These are phyloP conservation scores for Globisporangium lucens DNA, from an alignment of 352 stramenopile species.

Conservation along the genomic window DNA sequence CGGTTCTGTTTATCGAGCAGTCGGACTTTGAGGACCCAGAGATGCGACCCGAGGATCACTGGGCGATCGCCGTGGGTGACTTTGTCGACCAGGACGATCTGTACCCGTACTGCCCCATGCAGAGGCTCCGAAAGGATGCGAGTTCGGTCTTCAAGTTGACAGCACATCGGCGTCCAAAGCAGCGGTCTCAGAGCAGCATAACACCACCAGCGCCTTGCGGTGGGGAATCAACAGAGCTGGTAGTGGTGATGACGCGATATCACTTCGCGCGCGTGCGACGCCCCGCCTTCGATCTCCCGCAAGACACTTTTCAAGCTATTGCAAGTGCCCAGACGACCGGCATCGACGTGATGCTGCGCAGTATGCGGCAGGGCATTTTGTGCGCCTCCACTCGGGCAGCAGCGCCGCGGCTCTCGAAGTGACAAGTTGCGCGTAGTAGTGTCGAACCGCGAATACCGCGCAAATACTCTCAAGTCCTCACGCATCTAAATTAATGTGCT, in stretches of 20 bases:
- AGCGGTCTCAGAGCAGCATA: not conserved
- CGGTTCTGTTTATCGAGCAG: conserved; percentile 15
- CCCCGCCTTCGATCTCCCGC: conserved; percentile 4
- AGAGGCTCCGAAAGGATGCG: conserved; percentile 25
- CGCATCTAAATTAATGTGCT: too few relatives aligned
- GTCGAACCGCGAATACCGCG: too few relatives aligned
- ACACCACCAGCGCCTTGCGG: too few relatives aligned
- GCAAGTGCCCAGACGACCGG: not conserved
- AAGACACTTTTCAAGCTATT: not conserved
- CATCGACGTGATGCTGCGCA: conserved; percentile 10
- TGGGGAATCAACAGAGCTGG: not conserved
- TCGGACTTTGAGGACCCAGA: not conserved
- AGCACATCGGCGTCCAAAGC: not conserved
- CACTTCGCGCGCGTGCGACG: not conserved
- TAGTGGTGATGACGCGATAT: conserved; percentile 13
- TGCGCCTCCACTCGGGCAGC: not conserved
- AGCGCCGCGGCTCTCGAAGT: not conserved
- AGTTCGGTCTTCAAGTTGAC: conserved; percentile 11
- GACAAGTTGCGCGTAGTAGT: too few relatives aligned
- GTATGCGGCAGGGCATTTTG: conserved; percentile 5
- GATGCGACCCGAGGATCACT: not conserved
- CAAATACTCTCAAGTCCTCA: too few relatives aligned
- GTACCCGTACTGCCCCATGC: conserved; percentile 14
- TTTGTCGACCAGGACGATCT: conserved; percentile 17
- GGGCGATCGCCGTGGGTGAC: conserved; percentile 3